Evolutionary conservation across 2,329 filamentous ascomycete species (phyloP).

Genomic region (Xylaria sp.): DNA sequence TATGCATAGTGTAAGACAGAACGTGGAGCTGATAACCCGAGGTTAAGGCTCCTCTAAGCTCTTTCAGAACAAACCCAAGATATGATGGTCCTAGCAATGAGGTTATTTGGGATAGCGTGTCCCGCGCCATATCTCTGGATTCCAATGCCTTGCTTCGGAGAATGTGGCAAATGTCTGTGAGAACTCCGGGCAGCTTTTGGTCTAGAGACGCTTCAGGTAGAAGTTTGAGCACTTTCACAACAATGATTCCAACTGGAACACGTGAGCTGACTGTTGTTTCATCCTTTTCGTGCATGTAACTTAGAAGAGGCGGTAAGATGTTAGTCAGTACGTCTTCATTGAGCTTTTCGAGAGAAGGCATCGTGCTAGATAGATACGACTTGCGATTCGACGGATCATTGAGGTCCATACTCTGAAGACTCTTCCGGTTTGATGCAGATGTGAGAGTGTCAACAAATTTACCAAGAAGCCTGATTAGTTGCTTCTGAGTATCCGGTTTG

Average conservation of each 20-base stretch:
- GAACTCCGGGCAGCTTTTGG: slow-evolving; percentile 76
- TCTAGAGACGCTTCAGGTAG: slow-evolving; percentile 76
- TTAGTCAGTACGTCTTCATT: slow-evolving; percentile 73
- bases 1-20: slow-evolving; percentile 92
- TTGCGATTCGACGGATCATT: slow-evolving; percentile 42
- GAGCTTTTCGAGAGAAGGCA: slow-evolving; percentile 72
- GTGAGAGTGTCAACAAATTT: slow-evolving; percentile 80
- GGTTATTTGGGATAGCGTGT: slow-evolving; percentile 84
- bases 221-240: slow-evolving; percentile 84
- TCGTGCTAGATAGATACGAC: slow-evolving; percentile 63
- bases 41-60: slow-evolving; percentile 80
- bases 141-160: slow-evolving; percentile 88
- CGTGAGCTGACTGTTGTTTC: slow-evolving; percentile 93
- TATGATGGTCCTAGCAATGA: slow-evolving; percentile 79
- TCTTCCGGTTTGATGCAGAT: slow-evolving; percentile 51
- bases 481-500: slow-evolving; percentile 84
- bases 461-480: slow-evolving; percentile 80
- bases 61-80: slow-evolving; percentile 92
- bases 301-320: slow-evolving; percentile 79
- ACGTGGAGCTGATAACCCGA: slow-evolving; percentile 94
- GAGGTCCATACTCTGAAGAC: slow-evolving; percentile 50
- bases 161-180: slow-evolving; percentile 93
- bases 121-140: slow-evolving; percentile 86
- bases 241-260: slow-evolving; percentile 85
- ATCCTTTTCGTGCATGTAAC: slow-evolving; percentile 91